Evolutionary conservation across 495 filamentous ascomycete genomes (phyloP).

Genomic region (Penicillium soppii): DNA sequence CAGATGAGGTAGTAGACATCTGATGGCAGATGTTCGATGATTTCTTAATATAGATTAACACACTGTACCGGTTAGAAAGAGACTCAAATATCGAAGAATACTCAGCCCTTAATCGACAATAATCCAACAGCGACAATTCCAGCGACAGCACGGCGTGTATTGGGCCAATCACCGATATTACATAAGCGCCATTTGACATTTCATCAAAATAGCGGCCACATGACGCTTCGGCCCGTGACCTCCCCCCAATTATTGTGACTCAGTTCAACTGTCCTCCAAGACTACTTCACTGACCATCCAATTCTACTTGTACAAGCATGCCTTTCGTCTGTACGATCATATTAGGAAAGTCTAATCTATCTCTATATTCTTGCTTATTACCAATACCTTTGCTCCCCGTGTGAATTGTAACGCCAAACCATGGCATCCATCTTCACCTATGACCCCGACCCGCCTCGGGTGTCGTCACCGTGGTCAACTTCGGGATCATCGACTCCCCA

Average conservation of each 20-base stretch:
- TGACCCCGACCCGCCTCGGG: constrained; percentile 80
- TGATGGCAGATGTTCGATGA: no score
- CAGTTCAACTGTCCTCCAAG: not conserved
- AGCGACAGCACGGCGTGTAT: no score
- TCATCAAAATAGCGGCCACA: not conserved
- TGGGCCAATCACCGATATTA: no score
- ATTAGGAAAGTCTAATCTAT: not conserved
- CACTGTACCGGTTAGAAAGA: no score
- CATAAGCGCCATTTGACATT: no score
- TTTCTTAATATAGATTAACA: no score
- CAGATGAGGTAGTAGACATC: no score
- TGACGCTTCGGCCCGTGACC: constrained; percentile 3
- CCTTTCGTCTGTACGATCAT: not conserved
- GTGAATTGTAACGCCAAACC: constrained; percentile 5
- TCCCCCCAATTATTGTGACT: constrained; percentile 3
- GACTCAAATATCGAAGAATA: no score
- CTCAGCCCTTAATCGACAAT: no score
- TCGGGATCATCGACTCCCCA: constrained; percentile 45
- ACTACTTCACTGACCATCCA: constrained; percentile 1
- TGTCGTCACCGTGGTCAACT: constrained; percentile 85
- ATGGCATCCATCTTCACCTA: constrained; percentile 98
- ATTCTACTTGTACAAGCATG: not conserved
- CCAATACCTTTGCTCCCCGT: constrained; percentile 10
- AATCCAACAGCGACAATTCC: no score
- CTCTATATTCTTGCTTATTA: constrained; percentile 15